These are phyloP conservation scores for Sporodiniella umbellata DNA, from an alignment of 371 early-diverging fungal species.

Conservation along the genomic window DNA sequence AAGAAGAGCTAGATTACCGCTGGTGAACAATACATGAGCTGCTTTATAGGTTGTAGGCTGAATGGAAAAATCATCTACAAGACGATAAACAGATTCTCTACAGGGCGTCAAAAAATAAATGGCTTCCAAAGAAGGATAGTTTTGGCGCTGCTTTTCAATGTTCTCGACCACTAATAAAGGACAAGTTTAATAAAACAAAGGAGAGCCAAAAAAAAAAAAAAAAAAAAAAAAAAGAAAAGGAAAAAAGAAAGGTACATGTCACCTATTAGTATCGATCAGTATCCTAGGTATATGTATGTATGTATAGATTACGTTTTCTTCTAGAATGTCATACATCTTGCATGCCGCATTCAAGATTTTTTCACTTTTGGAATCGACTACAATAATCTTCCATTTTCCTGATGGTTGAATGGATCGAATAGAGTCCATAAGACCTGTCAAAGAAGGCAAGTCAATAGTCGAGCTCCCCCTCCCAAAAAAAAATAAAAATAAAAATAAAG, in stretches of 20 bases:
- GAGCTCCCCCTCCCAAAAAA: too few species aligned
- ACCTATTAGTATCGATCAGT: neutral
- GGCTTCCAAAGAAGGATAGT: conserved; percentile 85
- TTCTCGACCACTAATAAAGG: conserved; percentile 61
- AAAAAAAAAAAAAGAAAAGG: too few species aligned
- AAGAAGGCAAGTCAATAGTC: too few species aligned
- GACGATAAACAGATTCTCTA: conserved; percentile 66
- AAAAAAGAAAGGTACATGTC: conserved; percentile 7
- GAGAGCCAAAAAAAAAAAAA: too few species aligned
- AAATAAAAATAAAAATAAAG: neutral
- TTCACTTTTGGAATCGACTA: conserved; percentile 83
- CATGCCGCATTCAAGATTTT: conserved; percentile 81
- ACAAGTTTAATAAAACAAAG: neutral
- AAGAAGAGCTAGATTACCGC: conserved; percentile 65
- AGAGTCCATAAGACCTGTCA: conserved; percentile 62
- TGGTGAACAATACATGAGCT: conserved; percentile 81
- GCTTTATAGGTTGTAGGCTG: conserved; percentile 67
- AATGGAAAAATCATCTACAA: conserved; percentile 80
- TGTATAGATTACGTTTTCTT: conserved; percentile 86
- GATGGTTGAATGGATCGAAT: conserved; percentile 66
- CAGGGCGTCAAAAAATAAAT: conserved; percentile 91
- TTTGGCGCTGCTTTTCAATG: conserved; percentile 76
- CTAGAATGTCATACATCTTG: conserved; percentile 91
- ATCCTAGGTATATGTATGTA: neutral
- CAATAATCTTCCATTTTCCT: conserved; percentile 86